Conservation (phyloP, 495 filamentous ascomycete species). For the Tuber melanosporum region DNA sequence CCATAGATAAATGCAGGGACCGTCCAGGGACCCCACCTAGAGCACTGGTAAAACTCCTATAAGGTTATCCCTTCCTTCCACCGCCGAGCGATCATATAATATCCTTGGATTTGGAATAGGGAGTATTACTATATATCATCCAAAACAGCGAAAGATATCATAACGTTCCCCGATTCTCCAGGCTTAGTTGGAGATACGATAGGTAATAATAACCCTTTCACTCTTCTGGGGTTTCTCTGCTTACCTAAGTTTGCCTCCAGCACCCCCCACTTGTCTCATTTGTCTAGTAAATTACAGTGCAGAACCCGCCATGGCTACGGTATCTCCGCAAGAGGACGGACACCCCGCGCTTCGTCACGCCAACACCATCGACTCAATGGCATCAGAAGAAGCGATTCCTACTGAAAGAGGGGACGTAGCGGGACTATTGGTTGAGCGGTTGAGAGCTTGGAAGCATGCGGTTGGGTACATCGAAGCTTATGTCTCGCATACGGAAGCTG, state of each 20-base stretch:
- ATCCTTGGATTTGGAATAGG: neutral
- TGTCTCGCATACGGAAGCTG: conserved; percentile 71
- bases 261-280: neutral
- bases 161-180: neutral
- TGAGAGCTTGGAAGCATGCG: conserved; percentile 93
- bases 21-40: neutral
- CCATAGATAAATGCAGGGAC: neutral
- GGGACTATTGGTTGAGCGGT: conserved; percentile 70
- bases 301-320: neutral
- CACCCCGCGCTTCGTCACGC: conserved; percentile 17
- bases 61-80: neutral
- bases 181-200: neutral
- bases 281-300: neutral
- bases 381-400: conserved; percentile 39
- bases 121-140: too few species aligned
- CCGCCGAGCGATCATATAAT: neutral
- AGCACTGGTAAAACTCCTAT: neutral
- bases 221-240: neutral
- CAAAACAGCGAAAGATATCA: neutral
- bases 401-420: conserved; percentile 52
- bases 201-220: neutral
- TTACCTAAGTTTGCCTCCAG: neutral
- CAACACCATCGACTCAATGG: conserved; percentile 13
- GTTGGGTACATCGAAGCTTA: conserved; percentile 87
- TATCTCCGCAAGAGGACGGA: neutral